These are phyloP conservation scores for Pseudotulostoma volvatum DNA, from an alignment of 495 filamentous ascomycete species.

Conservation along the genomic window DNA sequence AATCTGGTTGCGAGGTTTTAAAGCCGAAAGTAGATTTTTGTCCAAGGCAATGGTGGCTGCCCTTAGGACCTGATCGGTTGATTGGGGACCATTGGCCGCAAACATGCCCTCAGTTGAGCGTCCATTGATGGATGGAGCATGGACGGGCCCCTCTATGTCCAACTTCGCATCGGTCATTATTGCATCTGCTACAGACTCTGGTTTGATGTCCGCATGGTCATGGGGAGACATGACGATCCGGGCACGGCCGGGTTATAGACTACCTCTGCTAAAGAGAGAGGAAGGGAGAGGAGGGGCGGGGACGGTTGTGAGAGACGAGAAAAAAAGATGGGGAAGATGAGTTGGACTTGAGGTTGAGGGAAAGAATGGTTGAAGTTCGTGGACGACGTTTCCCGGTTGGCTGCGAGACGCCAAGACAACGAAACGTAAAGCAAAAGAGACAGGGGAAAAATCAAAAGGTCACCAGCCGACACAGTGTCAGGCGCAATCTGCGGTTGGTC, in stretches of 20 bases:
- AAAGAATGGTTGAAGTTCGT: constrained; percentile 6
- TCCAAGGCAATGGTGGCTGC: constrained; percentile 1
- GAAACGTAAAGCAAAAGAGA: constrained; percentile 7
- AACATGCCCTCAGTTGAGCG: constrained; percentile 4
- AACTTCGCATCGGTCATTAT: constrained; percentile 28
- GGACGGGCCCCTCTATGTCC: constrained; percentile 10
- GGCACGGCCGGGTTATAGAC: constrained; percentile 12
- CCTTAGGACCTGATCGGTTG: constrained; percentile 3
- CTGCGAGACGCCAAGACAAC: constrained; percentile 13
- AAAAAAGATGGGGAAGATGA: constrained; percentile 1
- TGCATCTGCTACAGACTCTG: constrained; percentile 22
- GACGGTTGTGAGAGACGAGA: constrained; percentile 2
- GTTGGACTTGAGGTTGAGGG: constrained; percentile 3
- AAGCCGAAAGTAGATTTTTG: constrained; percentile 7
- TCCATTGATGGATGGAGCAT: constrained; percentile 12
- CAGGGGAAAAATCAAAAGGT: constrained; percentile 1
- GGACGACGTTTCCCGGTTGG: constrained; percentile 7
- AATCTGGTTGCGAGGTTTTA: constrained; percentile 19
- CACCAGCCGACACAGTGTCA: too few relatives aligned
- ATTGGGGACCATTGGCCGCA: constrained; percentile 1
- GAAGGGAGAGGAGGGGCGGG: constrained; percentile 2
- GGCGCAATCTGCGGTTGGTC: too few relatives aligned
- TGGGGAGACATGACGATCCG: constrained; percentile 32
- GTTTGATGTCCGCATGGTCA: constrained; percentile 29
- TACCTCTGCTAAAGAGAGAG: background rate